Conservation (phyloP, 805 yeast genomes). For the Hanseniaspora lindneri region DNA sequence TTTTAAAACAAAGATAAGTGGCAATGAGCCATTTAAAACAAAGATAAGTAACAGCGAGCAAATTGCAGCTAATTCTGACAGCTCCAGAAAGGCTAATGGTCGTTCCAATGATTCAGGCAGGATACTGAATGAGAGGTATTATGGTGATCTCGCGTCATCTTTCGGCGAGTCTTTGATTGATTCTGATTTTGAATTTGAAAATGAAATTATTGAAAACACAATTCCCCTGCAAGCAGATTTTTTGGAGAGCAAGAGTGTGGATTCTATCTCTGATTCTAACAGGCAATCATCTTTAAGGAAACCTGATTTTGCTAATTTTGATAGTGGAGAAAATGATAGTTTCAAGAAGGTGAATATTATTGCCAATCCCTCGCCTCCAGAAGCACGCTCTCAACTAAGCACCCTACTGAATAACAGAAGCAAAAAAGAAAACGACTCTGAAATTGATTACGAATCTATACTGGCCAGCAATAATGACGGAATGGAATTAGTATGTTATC, state of each 20-base stretch:
- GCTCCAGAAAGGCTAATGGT: neutral
- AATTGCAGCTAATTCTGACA: constrained; percentile 13
- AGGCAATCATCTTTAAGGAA: no score
- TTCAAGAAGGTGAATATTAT: no score
- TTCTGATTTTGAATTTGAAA: constrained; percentile 23
- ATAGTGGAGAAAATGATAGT: no score
- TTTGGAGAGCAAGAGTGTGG: neutral
- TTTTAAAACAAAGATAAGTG: neutral
- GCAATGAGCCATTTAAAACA: no score
- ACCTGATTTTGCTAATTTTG: no score
- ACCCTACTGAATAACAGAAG: neutral
- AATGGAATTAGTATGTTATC: constrained; percentile 1
- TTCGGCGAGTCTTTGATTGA: constrained; percentile 29
- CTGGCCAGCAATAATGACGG: neutral
- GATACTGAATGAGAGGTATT: constrained; percentile 10
- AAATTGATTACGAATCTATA: neutral
- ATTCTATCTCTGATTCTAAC: no score
- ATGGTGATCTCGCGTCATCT: constrained; percentile 24
- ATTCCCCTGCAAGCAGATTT: neutral
- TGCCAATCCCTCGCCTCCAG: no score
- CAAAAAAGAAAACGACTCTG: neutral
- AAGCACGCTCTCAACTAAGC: neutral
- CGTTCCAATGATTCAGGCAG: neutral
- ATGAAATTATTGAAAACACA: constrained; percentile 10
- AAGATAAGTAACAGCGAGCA: neutral